Percentiles rank a stretch among this genome's conserved stretches.
Evolutionary conservation across 2,329 filamentous ascomycete species (phyloP).

Genomic region (Aspergillus sp.): DNA sequence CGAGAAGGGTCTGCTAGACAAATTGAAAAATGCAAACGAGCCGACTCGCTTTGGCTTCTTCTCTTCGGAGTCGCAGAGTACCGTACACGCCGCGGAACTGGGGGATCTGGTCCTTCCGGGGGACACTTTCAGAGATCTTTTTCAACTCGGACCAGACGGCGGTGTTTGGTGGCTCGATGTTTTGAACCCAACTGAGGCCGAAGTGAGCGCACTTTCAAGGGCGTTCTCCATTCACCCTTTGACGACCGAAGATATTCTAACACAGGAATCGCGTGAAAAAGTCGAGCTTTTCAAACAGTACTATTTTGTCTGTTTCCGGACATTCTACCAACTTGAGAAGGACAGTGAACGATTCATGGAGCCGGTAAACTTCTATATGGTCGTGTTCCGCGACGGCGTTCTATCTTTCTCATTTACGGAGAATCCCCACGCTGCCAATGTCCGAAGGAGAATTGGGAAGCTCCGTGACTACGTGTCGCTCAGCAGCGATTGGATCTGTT

Average conservation of each 20-base stretch:
- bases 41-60: conserved; percentile 93
- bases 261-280: conserved; percentile 94
- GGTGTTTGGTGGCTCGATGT: conserved; percentile 99
- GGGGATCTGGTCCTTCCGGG: conserved; percentile 86
- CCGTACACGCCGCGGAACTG: conserved; percentile 85
- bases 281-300: conserved; percentile 97
- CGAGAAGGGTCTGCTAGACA: conserved; percentile 35
- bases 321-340: conserved; percentile 81
- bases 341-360: conserved; percentile 81
- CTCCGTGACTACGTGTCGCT: conserved; percentile 93
- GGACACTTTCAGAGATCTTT: conserved; percentile 85
- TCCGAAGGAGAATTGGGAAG: conserved; percentile 86
- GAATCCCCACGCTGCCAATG: conserved; percentile 83
- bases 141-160: conserved; percentile 66
- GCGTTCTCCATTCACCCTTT: conserved; percentile 94
- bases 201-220: conserved; percentile 83
- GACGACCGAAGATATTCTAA: conserved; percentile 94
- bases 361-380: conserved; percentile 93
- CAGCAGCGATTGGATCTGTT: conserved; percentile 98
- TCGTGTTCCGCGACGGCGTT: conserved; percentile 94
- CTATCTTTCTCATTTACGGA: conserved; percentile 90
- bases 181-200: conserved; percentile 83
- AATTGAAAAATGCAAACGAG: conserved; percentile 52
- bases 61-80: conserved; percentile 90
- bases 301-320: conserved; percentile 97